Base-by-base conservation (phyloP, 1,139 yeast genomes). In the Yamadazyma taylorii region DNA sequence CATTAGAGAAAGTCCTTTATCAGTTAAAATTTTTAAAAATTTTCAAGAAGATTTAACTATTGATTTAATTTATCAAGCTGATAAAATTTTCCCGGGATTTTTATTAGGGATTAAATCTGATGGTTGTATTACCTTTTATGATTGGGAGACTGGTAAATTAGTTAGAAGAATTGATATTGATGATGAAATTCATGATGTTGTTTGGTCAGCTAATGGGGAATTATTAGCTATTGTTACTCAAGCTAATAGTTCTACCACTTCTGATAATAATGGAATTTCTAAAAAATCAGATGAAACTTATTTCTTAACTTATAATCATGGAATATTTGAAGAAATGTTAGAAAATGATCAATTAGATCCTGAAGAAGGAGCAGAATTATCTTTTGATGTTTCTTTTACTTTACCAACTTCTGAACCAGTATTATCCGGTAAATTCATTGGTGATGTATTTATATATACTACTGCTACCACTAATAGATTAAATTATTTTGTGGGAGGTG, bases 201-300 rank as follows among this genome's bases (percentile, higher is more conserved):
- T 83, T 42, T 92, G 99, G 99, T 82, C 96, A 24, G 96, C 87
- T 46, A 84, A 85, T 49, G 97, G 97, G 39, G 96, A 87, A 55
- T 74, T 90, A 43, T 82, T 92, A 30, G 79, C 94, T 47, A 79
- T 92, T 33, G 66, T 85, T 32, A 79, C 95, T 28, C 52, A 56
- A 36, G 48, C 53, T 30, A 57, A 58, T 24, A 62, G 55, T 17
- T 40, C 45, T 26, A 37, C 50, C 17, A 45, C 53, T 22, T 42
- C 53, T 11, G 56, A 57, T 16, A 45, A 49, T 10, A 35, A 29
- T 28, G 26, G 24, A 9, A 27, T 34, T 17, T 40, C 58, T 17
- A 66, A 65, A 36, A 61, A 59, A 46, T 53, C 55, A 23, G 86
- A 86, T 39, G 79, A 82, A 39, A 85, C 95, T n/a, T 92, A 85